Base-by-base conservation (phyloP, 805 yeast species). In the Blastobotrys americana region DNA sequence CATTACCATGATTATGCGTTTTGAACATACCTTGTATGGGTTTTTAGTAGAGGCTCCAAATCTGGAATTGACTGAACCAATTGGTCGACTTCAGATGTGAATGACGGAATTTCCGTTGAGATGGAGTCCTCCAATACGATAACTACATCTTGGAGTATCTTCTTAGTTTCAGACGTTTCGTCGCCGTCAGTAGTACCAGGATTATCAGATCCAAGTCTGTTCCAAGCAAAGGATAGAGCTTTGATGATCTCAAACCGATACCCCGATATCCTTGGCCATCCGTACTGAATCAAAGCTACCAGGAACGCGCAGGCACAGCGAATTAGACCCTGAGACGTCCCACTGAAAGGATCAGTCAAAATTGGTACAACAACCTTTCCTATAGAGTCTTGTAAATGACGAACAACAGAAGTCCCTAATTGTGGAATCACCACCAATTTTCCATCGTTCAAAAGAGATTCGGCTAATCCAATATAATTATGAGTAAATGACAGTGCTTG, bases 331-430 rank as follows among this genome's bases (percentile, higher is more conserved):
- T 49, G 55, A 33, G 47, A 44, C 18, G 42, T 38, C 16, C 50
- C 52, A 2, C 53, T 39, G 43, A 60, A 64, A 36, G 67, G 66
- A 45, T 64, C 66, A 17, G 53, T 36, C 34, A 59, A 43, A 1
- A 60, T 41, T 10, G 50, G 47, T n/a, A 44, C 49, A 41, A 55
- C 55, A 8, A 57, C 41, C 19, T 33, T 25, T 25, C 10, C 37
- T 2, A 57, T 50, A 15, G 64, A 35, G 3, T 44, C 46, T 20
- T 45, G 33, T 6, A 60, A 44, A 38, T 64, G 64, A 15, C 50
- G 53, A 3, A 53, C 49, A 1, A 55, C 43, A 8, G 49, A 41
- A 5, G 51, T 31, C 36, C 49, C 48, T 35, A 60, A 39, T 10
- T n/a, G 31, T 3, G 35, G 39, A 6, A 56, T 28, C 15, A 59